Percentiles rank a stretch among this genome's conserved stretches.
Conservation (phyloP, 2,329 filamentous ascomycete genomes). For the Cordyceps sp. region DNA sequence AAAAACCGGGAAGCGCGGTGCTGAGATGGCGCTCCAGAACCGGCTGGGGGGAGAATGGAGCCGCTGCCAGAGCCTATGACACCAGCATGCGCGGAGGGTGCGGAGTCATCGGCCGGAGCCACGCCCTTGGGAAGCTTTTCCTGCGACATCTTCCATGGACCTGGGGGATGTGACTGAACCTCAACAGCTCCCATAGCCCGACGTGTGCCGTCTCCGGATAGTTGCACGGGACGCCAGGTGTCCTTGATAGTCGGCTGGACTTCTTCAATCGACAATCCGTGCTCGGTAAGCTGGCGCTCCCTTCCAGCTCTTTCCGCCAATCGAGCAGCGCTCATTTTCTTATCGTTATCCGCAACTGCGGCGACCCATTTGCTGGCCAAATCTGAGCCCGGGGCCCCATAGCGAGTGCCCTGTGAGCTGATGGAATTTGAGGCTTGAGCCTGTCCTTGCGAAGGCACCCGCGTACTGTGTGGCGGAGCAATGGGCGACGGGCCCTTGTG, state of each 20-base stretch:
- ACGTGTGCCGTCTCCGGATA: conserved; percentile 19
- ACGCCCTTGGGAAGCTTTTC: conserved; percentile 8
- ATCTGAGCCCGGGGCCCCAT: conserved; percentile 12
- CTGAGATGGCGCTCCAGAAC: conserved; percentile 21
- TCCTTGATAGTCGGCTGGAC: conserved; percentile 32
- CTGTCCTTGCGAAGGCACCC: conserved; percentile 10
- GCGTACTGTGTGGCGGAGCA: conserved; percentile 16
- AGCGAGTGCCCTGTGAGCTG: conserved; percentile 14
- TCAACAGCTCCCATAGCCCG: conserved; percentile 10
- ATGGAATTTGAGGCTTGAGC: conserved; percentile 12
- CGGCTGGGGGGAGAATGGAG: conserved; percentile 11
- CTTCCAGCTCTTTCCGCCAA: conserved; percentile 22
- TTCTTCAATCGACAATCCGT: conserved; percentile 26
- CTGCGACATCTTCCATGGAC: conserved; percentile 14
- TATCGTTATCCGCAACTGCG: conserved; percentile 28
- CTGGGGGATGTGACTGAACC: conserved; percentile 11
- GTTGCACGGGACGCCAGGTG: conserved; percentile 31
- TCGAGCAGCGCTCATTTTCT: conserved; percentile 21
- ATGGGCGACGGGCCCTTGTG: conserved; percentile 28
- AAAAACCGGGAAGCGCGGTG: conserved; percentile 44
- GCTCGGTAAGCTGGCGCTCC: conserved; percentile 25
- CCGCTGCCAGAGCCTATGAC: conserved; percentile 11
- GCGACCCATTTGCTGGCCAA: conserved; percentile 24
- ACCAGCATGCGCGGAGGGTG: conserved; percentile 8
- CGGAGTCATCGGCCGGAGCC: conserved; percentile 8